Percentiles rank a stretch among this genome's conserved stretches.
Conservation (phyloP, 192 early-diverging fungal genomes). For the Backusella macrospora region DNA sequence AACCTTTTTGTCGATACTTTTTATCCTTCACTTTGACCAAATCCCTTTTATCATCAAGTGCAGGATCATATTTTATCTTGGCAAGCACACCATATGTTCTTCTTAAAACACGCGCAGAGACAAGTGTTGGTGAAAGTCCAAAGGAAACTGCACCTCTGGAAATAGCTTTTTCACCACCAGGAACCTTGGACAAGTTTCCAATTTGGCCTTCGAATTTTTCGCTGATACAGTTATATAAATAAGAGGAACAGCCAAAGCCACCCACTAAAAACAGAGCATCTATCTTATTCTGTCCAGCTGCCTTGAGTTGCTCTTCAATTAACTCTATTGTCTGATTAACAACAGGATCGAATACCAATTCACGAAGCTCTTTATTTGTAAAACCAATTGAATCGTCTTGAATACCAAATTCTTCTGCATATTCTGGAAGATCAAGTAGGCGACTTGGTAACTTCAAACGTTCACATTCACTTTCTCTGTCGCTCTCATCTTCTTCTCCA, state of each 20-base stretch:
- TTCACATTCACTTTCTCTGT: slow-evolving; percentile 33
- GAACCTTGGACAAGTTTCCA: slow-evolving; percentile 40
- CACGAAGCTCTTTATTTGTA: slow-evolving; percentile 47
- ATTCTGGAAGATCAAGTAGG: slow-evolving; percentile 42
- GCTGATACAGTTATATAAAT: slow-evolving; percentile 47
- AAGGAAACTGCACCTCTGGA: slow-evolving; percentile 53
- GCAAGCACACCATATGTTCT: slow-evolving; percentile 52
- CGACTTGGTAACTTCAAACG: slow-evolving; percentile 34
- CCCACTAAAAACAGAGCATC: slow-evolving; percentile 55
- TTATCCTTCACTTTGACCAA: slow-evolving; percentile 44
- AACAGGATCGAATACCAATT: slow-evolving; percentile 53
- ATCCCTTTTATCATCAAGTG: slow-evolving; percentile 45
- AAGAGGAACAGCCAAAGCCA: slow-evolving; percentile 54
- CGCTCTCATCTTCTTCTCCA: slow-evolving; percentile 34
- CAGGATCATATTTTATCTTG: slow-evolving; percentile 47
- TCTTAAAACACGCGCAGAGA: slow-evolving; percentile 50
- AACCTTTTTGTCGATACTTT: slow-evolving; percentile 35
- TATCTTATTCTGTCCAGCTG: slow-evolving; percentile 28
- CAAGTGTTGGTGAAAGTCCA: slow-evolving; percentile 44
- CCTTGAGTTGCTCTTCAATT: slow-evolving; percentile 49
- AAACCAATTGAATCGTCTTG: slow-evolving; percentile 46
- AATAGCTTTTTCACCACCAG: slow-evolving; percentile 43
- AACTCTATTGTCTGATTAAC: slow-evolving; percentile 47
- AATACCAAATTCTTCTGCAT: slow-evolving; percentile 40
- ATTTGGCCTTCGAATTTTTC: slow-evolving; percentile 43